phyloP scores from a whole-genome alignment of 73 alveolate species.

The Paramecium bursaria region DNA sequence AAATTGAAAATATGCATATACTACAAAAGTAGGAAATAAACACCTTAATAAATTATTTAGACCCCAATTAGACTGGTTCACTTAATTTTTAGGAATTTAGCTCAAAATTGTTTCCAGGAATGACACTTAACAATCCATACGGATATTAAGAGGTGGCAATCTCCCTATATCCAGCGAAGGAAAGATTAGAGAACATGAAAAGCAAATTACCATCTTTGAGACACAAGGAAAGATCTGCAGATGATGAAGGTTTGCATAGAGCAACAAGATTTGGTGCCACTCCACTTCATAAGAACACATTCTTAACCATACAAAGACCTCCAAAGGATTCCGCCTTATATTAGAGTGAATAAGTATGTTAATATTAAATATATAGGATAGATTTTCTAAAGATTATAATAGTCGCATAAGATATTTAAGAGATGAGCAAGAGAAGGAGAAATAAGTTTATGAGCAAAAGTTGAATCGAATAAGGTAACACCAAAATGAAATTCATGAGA shows the following conservation, averaged over 20 bases:
- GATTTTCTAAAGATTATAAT: constrained; percentile 62
- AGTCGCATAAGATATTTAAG: constrained; percentile 52
- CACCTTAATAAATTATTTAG: constrained; percentile 47
- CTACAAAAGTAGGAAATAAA: constrained; percentile 47
- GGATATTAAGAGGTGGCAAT: constrained; percentile 43
- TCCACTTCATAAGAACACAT: constrained; percentile 63
- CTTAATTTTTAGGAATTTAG: constrained; percentile 58
- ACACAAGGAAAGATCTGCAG: constrained; percentile 1
- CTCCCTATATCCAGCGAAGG: constrained; percentile 58
- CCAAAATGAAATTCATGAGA: constrained; percentile 55
- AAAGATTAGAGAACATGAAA: constrained; percentile 52
- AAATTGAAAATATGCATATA: constrained; percentile 55
- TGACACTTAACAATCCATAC: constrained; percentile 46
- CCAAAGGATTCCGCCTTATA: constrained; percentile 19
- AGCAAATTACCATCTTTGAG: constrained; percentile 54
- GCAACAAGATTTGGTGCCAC: constrained; percentile 67
- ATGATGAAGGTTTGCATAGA: constrained; percentile 14
- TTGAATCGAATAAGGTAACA: constrained; percentile 59
- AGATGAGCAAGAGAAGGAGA: constrained; percentile 59
- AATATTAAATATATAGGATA: neutral
- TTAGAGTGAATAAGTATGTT: neutral
- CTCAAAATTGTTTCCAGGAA: constrained; percentile 59
- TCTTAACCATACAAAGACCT: constrained; percentile 57
- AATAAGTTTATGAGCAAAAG: constrained; percentile 43
- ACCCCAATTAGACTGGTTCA: constrained; percentile 59